Evolutionary conservation across 306 rosid species (phyloP), one percentile per base, ranked within the genome.

Genomic region (Fragaria vesca): DNA sequence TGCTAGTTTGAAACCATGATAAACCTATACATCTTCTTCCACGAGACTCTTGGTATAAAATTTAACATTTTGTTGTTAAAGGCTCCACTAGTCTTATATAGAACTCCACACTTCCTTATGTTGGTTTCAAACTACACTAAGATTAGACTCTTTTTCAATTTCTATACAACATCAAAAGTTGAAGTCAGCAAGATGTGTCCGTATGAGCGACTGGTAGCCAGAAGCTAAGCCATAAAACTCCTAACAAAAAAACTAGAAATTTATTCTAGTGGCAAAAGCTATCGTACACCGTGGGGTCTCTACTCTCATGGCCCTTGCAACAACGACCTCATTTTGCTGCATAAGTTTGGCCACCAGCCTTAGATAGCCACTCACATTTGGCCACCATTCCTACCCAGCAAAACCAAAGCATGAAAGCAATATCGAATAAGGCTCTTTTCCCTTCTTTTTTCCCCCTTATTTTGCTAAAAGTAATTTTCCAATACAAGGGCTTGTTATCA

Each of bases 281-380:
- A 21, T 21, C 32, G 63, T 4, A n/a, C 63, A 7, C 2, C 2
- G 70, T 61, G 60, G 45, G 78, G 32, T 30, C 32, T 30, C 32
- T 26, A 8, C 60, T 20, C 67, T 47, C 63, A 38, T 34, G 76
- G 60, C 13, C 65, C 26, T 38, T 62, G 38, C 60, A 66, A 24
- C 18, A 38, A 63, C 76, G 73, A 61, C 52, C 77, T 61, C 83
- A 79, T 50, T 68, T 78, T 73, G 76, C 82, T 74, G 77, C 80
- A 69, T 57, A 73, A 0, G 43, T 1, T 10, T 28, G 66, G 69
- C 71, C 43, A 21, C 74, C 40, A 48, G 8, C 6, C 43, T 24
- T 36, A 32, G 34, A 32, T 12, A n/a, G 15, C 38, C 51, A 28
- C 36, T 26, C 38, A 61, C 66, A 57, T 1, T n/a, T 4, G 61